Conservation (phyloP, 176 grass and related monocot genomes). For the Calamus simplicifolius region DNA sequence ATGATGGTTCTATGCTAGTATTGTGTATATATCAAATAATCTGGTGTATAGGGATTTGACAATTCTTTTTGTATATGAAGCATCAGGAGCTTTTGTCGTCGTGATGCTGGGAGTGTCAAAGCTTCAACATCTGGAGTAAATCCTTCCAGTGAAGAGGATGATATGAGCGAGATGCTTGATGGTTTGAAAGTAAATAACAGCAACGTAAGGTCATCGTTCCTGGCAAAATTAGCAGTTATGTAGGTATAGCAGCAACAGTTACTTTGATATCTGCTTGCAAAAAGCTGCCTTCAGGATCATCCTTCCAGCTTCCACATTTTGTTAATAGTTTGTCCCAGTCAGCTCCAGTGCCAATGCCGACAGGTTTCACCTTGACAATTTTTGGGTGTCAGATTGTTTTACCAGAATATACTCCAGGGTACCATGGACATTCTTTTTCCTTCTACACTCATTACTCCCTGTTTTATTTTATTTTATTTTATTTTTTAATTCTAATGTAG, state of each 20-base stretch:
- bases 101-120: conserved; percentile 5
- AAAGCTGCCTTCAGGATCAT: conserved; percentile 37
- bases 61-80: conserved; percentile 16
- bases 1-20: no score
- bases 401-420: conserved; percentile 75
- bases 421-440: conserved; percentile 10
- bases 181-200: conserved; percentile 30
- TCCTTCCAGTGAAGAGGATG: conserved; percentile 26
- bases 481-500: not conserved
- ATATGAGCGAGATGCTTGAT: conserved; percentile 34
- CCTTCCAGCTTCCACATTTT: conserved; percentile 52
- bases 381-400: conserved; percentile 70
- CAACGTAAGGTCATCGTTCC: conserved; percentile 26
- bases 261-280: conserved; percentile 43
- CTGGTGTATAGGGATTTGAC: conserved; percentile 7
- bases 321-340: conserved; percentile 46
- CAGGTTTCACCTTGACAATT: conserved; percentile 46
- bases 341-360: conserved; percentile 17
- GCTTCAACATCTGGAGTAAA: conserved; percentile 32
- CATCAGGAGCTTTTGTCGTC: conserved; percentile 16
- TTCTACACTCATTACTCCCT: not conserved
- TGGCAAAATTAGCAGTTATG: conserved; percentile 55
- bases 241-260: conserved; percentile 46
- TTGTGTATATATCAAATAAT: not conserved
- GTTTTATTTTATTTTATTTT: not conserved